Base-by-base conservation (phyloP, 2,329 filamentous ascomycete species). In the Aspergillus sp. region DNA sequence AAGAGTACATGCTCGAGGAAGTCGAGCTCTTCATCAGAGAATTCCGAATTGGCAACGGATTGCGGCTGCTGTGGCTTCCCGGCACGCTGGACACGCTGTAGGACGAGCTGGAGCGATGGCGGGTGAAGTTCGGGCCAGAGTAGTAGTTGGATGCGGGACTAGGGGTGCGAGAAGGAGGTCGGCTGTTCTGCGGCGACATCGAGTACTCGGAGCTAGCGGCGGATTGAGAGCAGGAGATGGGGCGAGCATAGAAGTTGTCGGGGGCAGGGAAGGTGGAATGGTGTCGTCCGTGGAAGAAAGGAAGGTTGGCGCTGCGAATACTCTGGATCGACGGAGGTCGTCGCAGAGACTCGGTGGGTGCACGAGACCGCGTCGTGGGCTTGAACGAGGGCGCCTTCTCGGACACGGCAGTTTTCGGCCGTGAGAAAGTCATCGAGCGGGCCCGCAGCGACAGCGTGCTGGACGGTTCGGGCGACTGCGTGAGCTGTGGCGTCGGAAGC, bases 1-100 rank as follows among this genome's bases (percentile, higher is more conserved):
- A 55, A 0, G 71, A 74, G 50, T 66, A 57, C 1, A 71, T 59
- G 52, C 71, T 72, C 6, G 66, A 65, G 0, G 65, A 54, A 0
- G 63, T 62, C 9, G 70, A 70, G 52, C 70, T 66, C 36, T 72
- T 69, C 46, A 71, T 67, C 1, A 71, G 61, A 47, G 69, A 70
- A 18, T 62, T 63, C 5, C 67, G 68, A 56, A 69, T 65, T 22
- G 66, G 66, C 1, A 63, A 22, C 1, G 64, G 67, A 3, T 70
- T 66, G 29, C 67, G 65, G 14, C 65, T 63, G 4, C 57, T 47
- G 24, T 53, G 45, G 11, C 46, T 45, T 6, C 16, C 47, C 1
- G 68, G 63, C 18, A 66, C 56, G 49, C 67, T 71, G 12, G 65
- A 66, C 14, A 65, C 59, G 46, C 69, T 71, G 62, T 66, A 68